Conservation (phyloP, 495 filamentous ascomycete genomes). For the Trichoderma parareesei region DNA sequence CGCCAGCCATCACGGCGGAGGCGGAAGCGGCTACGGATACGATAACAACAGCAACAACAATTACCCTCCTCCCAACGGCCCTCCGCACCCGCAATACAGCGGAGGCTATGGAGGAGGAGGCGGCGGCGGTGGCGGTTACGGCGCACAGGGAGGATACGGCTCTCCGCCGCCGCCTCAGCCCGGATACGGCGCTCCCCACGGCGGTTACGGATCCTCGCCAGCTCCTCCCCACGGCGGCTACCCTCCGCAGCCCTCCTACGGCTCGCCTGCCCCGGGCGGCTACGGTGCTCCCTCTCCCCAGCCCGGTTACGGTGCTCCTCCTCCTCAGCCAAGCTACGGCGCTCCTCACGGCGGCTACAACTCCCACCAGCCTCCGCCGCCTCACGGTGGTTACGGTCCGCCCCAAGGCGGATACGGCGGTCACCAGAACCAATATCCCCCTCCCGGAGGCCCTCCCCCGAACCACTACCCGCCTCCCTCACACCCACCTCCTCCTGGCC, state of each 20-base stretch:
- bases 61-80: conserved; percentile 16
- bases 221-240: too few relatives aligned
- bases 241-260: conserved; percentile 13
- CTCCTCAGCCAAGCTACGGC: background rate
- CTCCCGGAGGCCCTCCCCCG: conserved; percentile 11
- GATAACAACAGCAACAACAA: conserved; percentile 14
- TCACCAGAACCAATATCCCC: conserved; percentile 21
- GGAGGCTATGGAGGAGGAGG: conserved; percentile 16
- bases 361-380: conserved; percentile 6
- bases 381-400: background rate
- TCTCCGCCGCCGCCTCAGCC: conserved; percentile 15
- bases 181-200: conserved; percentile 17
- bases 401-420: conserved; percentile 13
- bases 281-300: too few relatives aligned
- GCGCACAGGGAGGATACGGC: conserved; percentile 17
- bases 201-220: conserved; percentile 20
- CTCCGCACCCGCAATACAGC: conserved; percentile 16
- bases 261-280: background rate
- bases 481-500: conserved; percentile 24
- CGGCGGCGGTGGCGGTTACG: conserved; percentile 19
- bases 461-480: conserved; percentile 19
- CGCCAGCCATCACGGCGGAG: conserved; percentile 13
- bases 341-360: background rate
- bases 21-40: conserved; percentile 13
- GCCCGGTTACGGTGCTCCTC: background rate